Percentiles rank a stretch among this genome's conserved stretches.
phyloP scores from a whole-genome alignment of 148 eudicot species.

The Persicaria tinctoria region DNA sequence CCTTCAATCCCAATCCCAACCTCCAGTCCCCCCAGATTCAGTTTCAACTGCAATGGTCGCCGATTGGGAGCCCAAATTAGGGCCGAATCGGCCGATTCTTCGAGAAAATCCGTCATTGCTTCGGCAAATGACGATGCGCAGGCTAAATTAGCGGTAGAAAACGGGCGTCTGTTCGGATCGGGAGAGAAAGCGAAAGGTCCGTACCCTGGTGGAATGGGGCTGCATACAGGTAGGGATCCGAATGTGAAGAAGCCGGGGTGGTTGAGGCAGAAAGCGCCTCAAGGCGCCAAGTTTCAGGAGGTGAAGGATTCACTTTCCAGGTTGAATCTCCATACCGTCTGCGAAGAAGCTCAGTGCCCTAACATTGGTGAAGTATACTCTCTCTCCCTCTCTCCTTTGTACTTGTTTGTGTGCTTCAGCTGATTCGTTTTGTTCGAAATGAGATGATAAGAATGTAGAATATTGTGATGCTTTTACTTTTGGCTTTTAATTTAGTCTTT shows the following conservation, averaged over 20 bases:
- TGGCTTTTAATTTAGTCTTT: background rate
- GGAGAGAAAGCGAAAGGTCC: constrained; percentile 18
- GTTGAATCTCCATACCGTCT: constrained; percentile 78
- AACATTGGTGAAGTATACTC: constrained; percentile 60
- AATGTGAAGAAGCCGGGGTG: constrained; percentile 75
- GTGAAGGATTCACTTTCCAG: constrained; percentile 59
- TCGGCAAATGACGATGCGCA: background rate
- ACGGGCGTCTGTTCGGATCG: constrained; percentile 11
- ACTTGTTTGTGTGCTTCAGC: too few species aligned
- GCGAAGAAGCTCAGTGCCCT: constrained; percentile 95
- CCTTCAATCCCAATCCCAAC: constrained; percentile 18
- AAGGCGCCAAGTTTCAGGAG: constrained; percentile 66
- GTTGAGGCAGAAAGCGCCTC: constrained; percentile 88
- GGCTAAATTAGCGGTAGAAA: background rate
- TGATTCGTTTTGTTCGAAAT: too few species aligned
- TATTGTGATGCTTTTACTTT: background rate
- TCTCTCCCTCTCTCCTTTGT: background rate
- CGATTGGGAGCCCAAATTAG: constrained; percentile 7
- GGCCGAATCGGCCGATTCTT: constrained; percentile 6
- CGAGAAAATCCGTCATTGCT: background rate
- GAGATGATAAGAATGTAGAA: background rate
- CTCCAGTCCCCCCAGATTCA: constrained; percentile 9
- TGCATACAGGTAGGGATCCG: constrained; percentile 77
- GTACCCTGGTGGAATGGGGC: constrained; percentile 32
- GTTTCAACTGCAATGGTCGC: background rate